Conservation (phyloP, 345 rosid species). For the Lepidium sativum region DNA sequence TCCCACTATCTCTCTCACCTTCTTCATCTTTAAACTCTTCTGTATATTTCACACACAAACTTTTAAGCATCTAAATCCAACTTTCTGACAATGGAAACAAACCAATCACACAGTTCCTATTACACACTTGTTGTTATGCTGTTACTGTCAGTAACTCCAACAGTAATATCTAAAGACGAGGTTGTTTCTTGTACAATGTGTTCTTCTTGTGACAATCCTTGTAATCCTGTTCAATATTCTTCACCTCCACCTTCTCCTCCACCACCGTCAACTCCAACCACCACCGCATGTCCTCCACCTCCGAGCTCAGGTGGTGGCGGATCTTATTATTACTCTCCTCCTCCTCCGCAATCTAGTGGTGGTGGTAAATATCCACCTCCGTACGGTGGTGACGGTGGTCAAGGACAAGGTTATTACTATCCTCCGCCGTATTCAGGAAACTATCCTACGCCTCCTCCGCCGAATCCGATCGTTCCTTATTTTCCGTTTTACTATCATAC, state of each 20-base stretch:
- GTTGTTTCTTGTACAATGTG: slow-evolving; percentile 85
- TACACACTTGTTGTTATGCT: slow-evolving; percentile 6
- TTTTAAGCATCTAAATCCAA: background rate
- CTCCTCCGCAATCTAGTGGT: slow-evolving; percentile 46
- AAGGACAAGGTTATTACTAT: slow-evolving; percentile 42
- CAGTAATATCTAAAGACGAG: slow-evolving; percentile 36
- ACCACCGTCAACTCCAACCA: slow-evolving; percentile 27
- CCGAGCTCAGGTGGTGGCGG: slow-evolving; percentile 36
- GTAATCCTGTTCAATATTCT: slow-evolving; percentile 35
- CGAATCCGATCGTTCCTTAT: slow-evolving; percentile 95
- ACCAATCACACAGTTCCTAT: background rate
- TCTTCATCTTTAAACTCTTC: background rate
- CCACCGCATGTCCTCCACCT: slow-evolving; percentile 54
- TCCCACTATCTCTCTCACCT: background rate
- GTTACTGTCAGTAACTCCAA: slow-evolving; percentile 5
- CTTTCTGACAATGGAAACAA: slow-evolving; percentile 21
- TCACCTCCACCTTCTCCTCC: slow-evolving; percentile 44
- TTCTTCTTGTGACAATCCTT: slow-evolving; percentile 63
- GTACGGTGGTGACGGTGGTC: slow-evolving; percentile 29
- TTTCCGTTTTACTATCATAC: slow-evolving; percentile 72
- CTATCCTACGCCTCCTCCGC: slow-evolving; percentile 74
- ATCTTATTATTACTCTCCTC: slow-evolving; percentile 52
- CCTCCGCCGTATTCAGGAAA: slow-evolving; percentile 50
- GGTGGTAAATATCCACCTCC: slow-evolving; percentile 38
- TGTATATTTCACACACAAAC: background rate